Evolutionary conservation across 495 filamentous ascomycete species (phyloP), one percentile per base, ranked within the genome.

Genomic region (Tuber magnatum): DNA sequence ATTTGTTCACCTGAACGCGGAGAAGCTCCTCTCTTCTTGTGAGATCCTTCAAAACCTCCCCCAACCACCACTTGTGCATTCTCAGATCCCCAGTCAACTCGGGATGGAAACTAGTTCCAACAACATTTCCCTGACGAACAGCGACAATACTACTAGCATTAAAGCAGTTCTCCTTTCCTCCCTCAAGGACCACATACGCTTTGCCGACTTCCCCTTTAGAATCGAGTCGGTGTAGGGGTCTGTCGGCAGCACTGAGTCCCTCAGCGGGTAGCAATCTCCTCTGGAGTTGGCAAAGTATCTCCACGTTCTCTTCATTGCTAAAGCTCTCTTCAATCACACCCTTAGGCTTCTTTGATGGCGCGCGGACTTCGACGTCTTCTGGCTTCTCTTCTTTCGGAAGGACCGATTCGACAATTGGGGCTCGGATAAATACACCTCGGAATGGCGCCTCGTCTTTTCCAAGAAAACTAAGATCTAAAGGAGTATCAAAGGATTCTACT

Each of bases 41-140:
- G 41, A 84, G 65, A 73, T 81, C 82, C 68, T 85, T 82, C 40
- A 85, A 44, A 46, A 97, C 92, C 83, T 94, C 88, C 78, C 87
- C 83, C 81, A 99, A 80, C 95, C 95, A 99, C 95, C 95, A 99
- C 5, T 89, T 84, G 84, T 99, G 95, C 80, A 98, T 97, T 80
- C 95, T 87, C 75, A 88, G 86, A 83, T 99, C 95, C 38, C 89
- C 89, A 38, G 94, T 99, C 81, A 99, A 84, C 83, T 99, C 96
- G 0, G 96, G 95, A 81, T 99, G 96, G 82, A 98, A 99, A 82
- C 94, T 97, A 10, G 93, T 98, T 9, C 93, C 96, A 76, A 99
- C 94, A 1, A 97, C 93, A 85, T 98, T 97, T 20, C 92, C 92
- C 84, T 98, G 94, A 74, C 88, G 87, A 68, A 99, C 92, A 12